Base-by-base conservation (phyloP, 164 flowering plant genomes). In the Akebia trifoliata region DNA sequence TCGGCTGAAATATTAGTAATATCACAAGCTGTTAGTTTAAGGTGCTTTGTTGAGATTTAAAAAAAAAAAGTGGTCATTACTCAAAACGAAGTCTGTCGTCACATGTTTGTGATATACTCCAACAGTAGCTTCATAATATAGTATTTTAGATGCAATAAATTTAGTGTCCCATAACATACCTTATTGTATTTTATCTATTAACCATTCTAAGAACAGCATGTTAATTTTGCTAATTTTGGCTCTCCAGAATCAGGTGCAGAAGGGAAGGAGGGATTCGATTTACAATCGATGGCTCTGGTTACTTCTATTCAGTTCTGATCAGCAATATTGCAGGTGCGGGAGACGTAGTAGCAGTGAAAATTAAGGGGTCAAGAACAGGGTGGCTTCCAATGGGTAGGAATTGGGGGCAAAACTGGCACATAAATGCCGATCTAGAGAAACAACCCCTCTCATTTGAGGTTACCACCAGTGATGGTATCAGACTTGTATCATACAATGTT, bases 341-440 rank as follows among this genome's bases (percentile, higher is more conserved):
- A 40, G 97, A 93, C 54, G 56, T 92, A 24, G 55, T 38, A 28
- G 83, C 82, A 4, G 80, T 90, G 62, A 93, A 90, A 73, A 68
- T 93, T 17, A 90, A 87, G 66, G 98, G 98, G 3, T 82, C 97
- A 28, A 76, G 72, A 69, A 90, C 94, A 2, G 98, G 97, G 35
- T 93, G 97, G 98, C 87, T 93, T 54, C 79, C 81, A 24, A 87
- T 93, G 98, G 95, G 91, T 15, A 70, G 96, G 66, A 90, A 85
- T 43, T 93, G 98, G 98, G 98, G 98, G 7, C 96, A 85, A 51
- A 85, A 76, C 52, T 93, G 98, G 97, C 95, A 84, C 59, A 64
- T 87, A 31, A 90, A 70, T 78, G 97, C 94, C 9, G 84, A 85
- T 65, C 58, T 93, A 26, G 78, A 67, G 74, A 79, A 80, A 18